Evolutionary conservation across 2,329 filamentous ascomycete species (phyloP).

Genomic region (Anthostomella pinea): DNA sequence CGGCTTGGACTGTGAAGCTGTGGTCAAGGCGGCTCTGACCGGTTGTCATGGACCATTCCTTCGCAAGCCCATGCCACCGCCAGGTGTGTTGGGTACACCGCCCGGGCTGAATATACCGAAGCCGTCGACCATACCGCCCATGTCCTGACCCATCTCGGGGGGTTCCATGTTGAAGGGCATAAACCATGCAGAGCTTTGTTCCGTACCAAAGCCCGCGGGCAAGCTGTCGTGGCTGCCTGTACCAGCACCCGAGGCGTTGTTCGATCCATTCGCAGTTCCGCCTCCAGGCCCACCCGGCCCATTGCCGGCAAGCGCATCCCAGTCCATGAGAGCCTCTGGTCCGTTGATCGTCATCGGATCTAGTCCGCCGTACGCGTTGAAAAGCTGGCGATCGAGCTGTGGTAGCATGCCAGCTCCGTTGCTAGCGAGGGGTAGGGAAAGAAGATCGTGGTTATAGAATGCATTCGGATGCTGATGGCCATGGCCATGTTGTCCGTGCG

Average conservation of each 20-base stretch:
- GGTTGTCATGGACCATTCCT: constrained; percentile 23
- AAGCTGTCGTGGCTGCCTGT: constrained; percentile 25
- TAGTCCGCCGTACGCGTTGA: constrained; percentile 64
- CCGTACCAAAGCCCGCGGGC: constrained; percentile 30
- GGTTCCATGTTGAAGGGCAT: constrained; percentile 91
- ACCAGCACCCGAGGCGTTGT: constrained; percentile 24
- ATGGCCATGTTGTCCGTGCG: constrained; percentile 23
- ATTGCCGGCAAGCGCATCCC: constrained; percentile 41
- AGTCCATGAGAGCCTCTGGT: constrained; percentile 42
- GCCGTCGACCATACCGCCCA: constrained; percentile 44
- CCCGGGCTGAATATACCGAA: constrained; percentile 49
- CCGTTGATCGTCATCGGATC: constrained; percentile 40
- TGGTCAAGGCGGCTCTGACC: too few relatives aligned
- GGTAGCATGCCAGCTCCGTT: constrained; percentile 55
- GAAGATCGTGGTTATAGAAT: constrained; percentile 52
- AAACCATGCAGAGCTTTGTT: constrained; percentile 75
- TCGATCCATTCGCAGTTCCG: constrained; percentile 30
- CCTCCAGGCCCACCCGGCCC: constrained; percentile 27
- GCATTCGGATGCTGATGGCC: constrained; percentile 32
- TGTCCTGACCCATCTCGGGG: constrained; percentile 55
- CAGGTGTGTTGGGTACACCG: constrained; percentile 36
- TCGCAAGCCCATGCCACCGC: constrained; percentile 23
- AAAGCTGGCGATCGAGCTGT: constrained; percentile 72
- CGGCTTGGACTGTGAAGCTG: too few relatives aligned
- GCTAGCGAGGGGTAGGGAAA: constrained; percentile 50